phyloP scores from a whole-genome alignment of 2,329 filamentous ascomycete genomes.

The Didymella sp. region DNA sequence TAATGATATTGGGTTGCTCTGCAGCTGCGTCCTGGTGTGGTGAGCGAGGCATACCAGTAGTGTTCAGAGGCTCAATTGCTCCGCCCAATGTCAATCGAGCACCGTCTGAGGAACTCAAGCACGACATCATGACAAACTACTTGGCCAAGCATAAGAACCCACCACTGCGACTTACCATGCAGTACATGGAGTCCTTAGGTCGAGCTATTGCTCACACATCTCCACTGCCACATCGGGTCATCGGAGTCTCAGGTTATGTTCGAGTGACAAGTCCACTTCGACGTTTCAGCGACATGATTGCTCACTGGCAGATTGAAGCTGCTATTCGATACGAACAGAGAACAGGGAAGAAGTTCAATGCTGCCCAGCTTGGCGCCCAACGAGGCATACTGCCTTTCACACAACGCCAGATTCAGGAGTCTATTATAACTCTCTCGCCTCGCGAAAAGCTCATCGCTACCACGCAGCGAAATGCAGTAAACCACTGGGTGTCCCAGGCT shows the following conservation, averaged over 20 bases:
- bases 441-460: slow-evolving; percentile 54
- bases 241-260: slow-evolving; percentile 62
- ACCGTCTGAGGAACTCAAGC: slow-evolving; percentile 27
- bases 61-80: slow-evolving; percentile 55
- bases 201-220: slow-evolving; percentile 54
- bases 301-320: slow-evolving; percentile 70
- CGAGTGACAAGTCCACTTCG: slow-evolving; percentile 68
- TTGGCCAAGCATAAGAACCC: slow-evolving; percentile 46
- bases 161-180: slow-evolving; percentile 48
- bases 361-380: slow-evolving; percentile 19
- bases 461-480: slow-evolving; percentile 45
- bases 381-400: slow-evolving; percentile 62
- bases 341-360: slow-evolving; percentile 53
- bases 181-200: slow-evolving; percentile 54
- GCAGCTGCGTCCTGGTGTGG: slow-evolving; percentile 60
- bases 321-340: slow-evolving; percentile 63
- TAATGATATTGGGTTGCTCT: slow-evolving; percentile 64
- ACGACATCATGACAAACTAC: slow-evolving; percentile 48
- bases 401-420: slow-evolving; percentile 54
- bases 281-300: slow-evolving; percentile 66
- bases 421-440: slow-evolving; percentile 56
- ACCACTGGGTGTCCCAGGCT: slow-evolving; percentile 61
- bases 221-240: slow-evolving; percentile 58
- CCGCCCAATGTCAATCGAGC: slow-evolving; percentile 23
- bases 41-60: slow-evolving; percentile 59